Conservation (phyloP, 73 alveolate genomes). For the Tetrahymena borealis region DNA sequence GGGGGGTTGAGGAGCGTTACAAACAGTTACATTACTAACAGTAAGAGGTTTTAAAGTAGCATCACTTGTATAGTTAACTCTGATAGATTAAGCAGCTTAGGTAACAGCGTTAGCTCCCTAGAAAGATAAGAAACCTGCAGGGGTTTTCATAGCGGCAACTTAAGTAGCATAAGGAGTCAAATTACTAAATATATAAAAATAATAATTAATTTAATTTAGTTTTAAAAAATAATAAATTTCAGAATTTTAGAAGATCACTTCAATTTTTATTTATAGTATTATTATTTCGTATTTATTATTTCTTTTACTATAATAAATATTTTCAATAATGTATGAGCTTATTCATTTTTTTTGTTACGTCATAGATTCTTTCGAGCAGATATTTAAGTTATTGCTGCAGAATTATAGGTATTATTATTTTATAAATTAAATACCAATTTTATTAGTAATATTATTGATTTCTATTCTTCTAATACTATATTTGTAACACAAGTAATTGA, state of each 20-base stretch:
- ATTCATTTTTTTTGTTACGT: too few relatives aligned
- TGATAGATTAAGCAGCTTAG: slow-evolving; percentile 15
- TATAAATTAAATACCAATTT: too few relatives aligned
- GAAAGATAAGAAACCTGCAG: slow-evolving; percentile 50
- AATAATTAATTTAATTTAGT: not conserved
- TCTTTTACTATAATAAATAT: too few relatives aligned
- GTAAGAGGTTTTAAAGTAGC: not conserved
- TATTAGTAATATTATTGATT: too few relatives aligned
- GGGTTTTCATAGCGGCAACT: slow-evolving; percentile 52
- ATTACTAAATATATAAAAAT: slow-evolving; percentile 32
- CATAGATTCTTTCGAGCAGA: too few relatives aligned
- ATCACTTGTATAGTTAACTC: slow-evolving; percentile 6
- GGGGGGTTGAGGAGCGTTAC: not conserved
- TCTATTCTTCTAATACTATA: too few relatives aligned
- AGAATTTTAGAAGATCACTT: not conserved
- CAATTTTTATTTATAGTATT: not conserved
- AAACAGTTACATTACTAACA: not conserved
- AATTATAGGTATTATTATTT: too few relatives aligned
- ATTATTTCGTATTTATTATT: too few relatives aligned
- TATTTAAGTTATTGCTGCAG: too few relatives aligned
- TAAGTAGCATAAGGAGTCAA: slow-evolving; percentile 53
- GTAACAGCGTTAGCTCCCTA: slow-evolving; percentile 41
- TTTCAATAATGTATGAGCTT: too few relatives aligned
- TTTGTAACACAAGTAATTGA: too few relatives aligned
- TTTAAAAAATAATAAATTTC: not conserved